Evolutionary conservation across 495 filamentous ascomycete species (phyloP), one percentile per base, ranked within the genome.

Genomic region (Viridothelium virens): DNA sequence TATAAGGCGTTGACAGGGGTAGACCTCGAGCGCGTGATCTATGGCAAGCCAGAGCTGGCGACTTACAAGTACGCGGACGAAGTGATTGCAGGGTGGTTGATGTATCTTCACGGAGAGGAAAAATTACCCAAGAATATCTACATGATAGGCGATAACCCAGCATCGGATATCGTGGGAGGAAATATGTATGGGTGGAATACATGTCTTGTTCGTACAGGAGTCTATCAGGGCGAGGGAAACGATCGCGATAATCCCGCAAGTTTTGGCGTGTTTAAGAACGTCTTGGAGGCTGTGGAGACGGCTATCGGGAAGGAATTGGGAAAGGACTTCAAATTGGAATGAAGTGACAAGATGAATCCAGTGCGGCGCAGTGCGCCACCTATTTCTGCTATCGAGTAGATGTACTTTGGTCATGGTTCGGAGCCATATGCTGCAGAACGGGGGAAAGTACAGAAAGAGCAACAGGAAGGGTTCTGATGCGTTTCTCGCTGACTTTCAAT

Each of bases 141-240:
- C 82, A 91, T 91, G 89, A 78, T 91, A 46, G 89, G 89, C 69
- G 89, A 91, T 77, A 91, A 91, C 78, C 89, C 87, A 18, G 86
- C 86, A 38, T 89, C 86, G 38, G 88, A 91, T 73, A 91, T 91
- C 73, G 80, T 89, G 69, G 87, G 89, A 67, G 88, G 88, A 64
- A 91, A 91, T 79, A 87, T 87, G 81, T 89, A 91, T 77, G 86
- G 87, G 64, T 91, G 89, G 89, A 91, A 91, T 77, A 91, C 85
- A 73, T 79, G 88, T 78, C 73, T 91, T 59, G 84, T 86, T 63
- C 81, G 83, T 70, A 85, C 84, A 5, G 84, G 84, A 74, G 83
- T 86, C 38, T 85, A 79, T 77, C 82, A 84, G 72, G 82, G 82
- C 67, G 77, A 73, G 47, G 74, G 73, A 37, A 76, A 74, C 66